A percentile compares a stretch with the other conserved stretches of the same genome.
These are phyloP conservation scores for Syzygium jambos DNA, from an alignment of 345 rosid genomes.

Conservation along the genomic window DNA sequence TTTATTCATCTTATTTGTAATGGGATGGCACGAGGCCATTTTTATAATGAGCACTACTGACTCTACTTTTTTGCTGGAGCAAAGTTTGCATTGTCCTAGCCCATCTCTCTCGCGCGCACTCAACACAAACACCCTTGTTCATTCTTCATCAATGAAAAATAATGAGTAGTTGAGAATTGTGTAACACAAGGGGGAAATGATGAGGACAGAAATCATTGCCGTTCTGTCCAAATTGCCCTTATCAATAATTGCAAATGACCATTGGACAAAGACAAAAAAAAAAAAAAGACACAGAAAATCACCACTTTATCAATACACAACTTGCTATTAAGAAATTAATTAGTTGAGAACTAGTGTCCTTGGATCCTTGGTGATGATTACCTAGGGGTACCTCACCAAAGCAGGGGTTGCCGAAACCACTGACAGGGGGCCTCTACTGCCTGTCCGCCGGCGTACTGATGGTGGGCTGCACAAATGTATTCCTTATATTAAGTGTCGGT, in stretches of 20 bases:
- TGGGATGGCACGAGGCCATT: not conserved
- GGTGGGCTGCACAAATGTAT: fast-evolving
- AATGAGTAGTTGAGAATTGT: not conserved
- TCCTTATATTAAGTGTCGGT: not conserved
- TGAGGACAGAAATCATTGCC: not conserved
- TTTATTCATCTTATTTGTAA: not conserved
- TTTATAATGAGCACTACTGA: not conserved
- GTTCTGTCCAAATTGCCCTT: not conserved
- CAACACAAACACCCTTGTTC: not conserved
- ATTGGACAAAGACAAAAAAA: not conserved
- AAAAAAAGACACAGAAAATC: not conserved
- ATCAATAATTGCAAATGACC: not conserved
- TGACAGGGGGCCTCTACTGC: too few relatives aligned
- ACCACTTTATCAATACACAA: not conserved
- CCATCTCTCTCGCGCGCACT: not conserved
- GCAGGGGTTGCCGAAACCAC: too few relatives aligned
- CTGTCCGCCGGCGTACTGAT: too few relatives aligned
- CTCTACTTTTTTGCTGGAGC: not conserved
- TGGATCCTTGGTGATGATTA: too few relatives aligned
- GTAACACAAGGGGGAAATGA: too few relatives aligned
- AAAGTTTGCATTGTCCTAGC: too few relatives aligned
- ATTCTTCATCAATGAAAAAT: too few relatives aligned
- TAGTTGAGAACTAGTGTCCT: not conserved
- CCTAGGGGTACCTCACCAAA: too few relatives aligned
- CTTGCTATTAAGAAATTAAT: not conserved